Percentiles rank a stretch among this genome's conserved stretches.
These are phyloP conservation scores for Raddia distichophylla DNA, from an alignment of 176 grass and related monocot species.

Conservation along the genomic window DNA sequence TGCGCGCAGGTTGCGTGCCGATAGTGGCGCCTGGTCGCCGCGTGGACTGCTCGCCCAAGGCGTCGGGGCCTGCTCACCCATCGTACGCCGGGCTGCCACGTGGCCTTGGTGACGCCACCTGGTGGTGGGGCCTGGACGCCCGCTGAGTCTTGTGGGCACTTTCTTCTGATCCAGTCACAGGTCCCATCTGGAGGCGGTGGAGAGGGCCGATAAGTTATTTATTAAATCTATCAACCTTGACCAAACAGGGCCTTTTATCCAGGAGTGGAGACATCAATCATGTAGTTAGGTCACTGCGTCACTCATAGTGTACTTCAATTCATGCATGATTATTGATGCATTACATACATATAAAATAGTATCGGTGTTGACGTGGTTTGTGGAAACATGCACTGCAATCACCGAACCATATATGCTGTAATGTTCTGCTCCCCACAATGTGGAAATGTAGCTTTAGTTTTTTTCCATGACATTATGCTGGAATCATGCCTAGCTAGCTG, in stretches of 20 bases:
- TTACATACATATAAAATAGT: not conserved
- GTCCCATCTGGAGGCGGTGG: no score
- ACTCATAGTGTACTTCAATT: not conserved
- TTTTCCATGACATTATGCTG: constrained; percentile 18
- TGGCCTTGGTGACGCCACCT: no score
- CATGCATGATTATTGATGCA: constrained; percentile 18
- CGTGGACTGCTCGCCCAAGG: no score
- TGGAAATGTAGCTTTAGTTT: constrained; percentile 38
- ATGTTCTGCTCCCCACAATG: constrained; percentile 52
- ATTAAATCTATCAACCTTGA: no score
- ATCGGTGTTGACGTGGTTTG: constrained; percentile 42
- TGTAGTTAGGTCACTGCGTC: not conserved
- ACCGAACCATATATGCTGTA: constrained; percentile 12
- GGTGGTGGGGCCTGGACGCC: no score
- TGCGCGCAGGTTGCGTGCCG: no score
- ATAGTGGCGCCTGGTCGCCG: no score
- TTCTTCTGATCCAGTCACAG: no score
- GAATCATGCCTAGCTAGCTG: not conserved
- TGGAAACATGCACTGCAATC: constrained; percentile 49
- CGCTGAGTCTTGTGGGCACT: no score
- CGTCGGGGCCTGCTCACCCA: no score
- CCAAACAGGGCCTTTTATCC: not conserved
- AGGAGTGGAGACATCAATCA: constrained; percentile 25
- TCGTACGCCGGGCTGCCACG: no score
- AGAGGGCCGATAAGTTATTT: no score